phyloP scores from a whole-genome alignment of 2,329 filamentous ascomycete species.

The Nemania diffusa region DNA sequence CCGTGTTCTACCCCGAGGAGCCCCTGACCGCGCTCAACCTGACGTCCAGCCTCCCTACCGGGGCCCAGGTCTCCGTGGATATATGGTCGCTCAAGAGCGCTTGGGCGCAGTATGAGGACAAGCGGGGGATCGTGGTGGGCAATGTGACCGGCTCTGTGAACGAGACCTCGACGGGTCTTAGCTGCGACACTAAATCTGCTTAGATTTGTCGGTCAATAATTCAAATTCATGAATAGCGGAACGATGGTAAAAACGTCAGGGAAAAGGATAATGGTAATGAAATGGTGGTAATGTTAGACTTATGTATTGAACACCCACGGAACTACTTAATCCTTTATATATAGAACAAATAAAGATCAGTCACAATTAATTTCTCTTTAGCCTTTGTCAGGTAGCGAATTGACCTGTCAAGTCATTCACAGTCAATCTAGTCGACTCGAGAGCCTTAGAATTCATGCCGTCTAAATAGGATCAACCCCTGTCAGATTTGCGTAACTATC shows the following conservation, averaged over 20 bases:
- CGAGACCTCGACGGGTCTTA: conserved; percentile 33
- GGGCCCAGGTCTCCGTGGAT: conserved; percentile 49
- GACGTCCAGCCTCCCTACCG: conserved; percentile 48
- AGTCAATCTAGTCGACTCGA: not conserved
- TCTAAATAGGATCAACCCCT: not conserved
- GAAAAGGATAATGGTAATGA: not conserved
- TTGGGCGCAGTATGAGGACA: conserved; percentile 48
- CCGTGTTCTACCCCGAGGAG: conserved; percentile 61
- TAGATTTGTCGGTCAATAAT: conserved; percentile 1
- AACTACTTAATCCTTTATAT: not conserved
- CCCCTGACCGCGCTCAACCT: conserved; percentile 54
- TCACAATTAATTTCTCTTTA: not conserved
- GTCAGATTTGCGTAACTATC: not conserved
- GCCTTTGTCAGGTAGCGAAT: not conserved
- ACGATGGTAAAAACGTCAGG: not conserved
- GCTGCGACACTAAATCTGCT: conserved; percentile 31
- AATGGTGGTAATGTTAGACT: not conserved
- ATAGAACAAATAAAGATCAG: not conserved
- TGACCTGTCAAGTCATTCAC: not conserved
- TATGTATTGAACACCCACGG: not conserved
- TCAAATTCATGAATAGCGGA: not conserved
- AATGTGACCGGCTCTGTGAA: conserved; percentile 38
- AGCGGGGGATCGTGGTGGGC: conserved; percentile 42
- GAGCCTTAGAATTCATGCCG: not conserved
- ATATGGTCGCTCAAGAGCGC: conserved; percentile 52